Base-by-base conservation (phyloP, 2,329 filamentous ascomycete species). In the Sarocladium strictum region DNA sequence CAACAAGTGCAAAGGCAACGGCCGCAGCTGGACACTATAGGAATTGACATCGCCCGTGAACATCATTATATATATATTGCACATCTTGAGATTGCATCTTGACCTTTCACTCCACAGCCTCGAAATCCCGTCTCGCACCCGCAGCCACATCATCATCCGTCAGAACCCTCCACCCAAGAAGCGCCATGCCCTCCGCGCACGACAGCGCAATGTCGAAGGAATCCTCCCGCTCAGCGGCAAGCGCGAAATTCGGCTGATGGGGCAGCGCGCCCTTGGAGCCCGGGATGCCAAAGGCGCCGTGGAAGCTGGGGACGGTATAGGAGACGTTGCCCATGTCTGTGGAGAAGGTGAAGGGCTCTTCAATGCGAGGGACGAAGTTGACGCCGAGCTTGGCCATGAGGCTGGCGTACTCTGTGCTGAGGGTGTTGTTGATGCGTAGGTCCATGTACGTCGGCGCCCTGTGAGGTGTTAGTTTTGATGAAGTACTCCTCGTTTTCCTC, bases 251-350 rank as follows among this genome's bases (percentile, higher is more conserved):
- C 7, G 71, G 69, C 29, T 67, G 70, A 56, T 76, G 73, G 0
- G 66, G 64, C 2, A 66, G 69, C 23, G 70, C 70, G 12, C 69
- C 65, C 0, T 66, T 53, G 1, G 55, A 59, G 1, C 70, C 66
- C 1, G 72, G 67, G 32, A 80, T 75, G 1, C 64, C 67, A 55
- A 80, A 79, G 29, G 69, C 72, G 3, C 74, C 72, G 57, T 80
- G 77, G 51, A 80, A 72, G 3, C 69, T 71, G 1, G 77, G 77
- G 2, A 75, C 64, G 1, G 69, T 57, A 52, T 78, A 74, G 12
- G 71, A 73, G 10, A 80, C 75, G 54, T 80, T 79, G 21, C 76
- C 76, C 76, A 77, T 77, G 61, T 79, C 76, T 0, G 76, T 77
- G 0, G 76, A 76, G 10, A 64, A 66, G 12, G 62, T 61, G 55